Evolutionary conservation across 768 basidiomycete genomes (phyloP), one percentile per base, ranked within the genome.

Genomic region (Suillus tomentosus): DNA sequence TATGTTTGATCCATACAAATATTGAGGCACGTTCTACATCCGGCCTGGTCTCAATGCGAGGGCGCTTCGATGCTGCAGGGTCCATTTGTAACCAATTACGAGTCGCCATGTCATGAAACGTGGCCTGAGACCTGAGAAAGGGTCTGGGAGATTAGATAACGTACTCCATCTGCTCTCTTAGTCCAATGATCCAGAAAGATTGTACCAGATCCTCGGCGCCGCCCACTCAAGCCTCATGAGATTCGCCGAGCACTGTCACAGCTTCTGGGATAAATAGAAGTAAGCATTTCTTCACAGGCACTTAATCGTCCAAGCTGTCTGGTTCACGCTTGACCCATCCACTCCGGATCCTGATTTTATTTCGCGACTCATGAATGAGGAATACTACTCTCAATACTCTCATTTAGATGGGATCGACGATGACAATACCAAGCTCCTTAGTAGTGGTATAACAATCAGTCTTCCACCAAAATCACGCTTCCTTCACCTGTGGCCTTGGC

Each of bases 401-500:
- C 34, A 34, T 54, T 1, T n/a, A 11, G 53, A 54, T n/a, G 34
- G 3, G 11, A 34, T 36, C 31, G 11, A 54, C 53, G 53, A 54
- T n/a, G 34, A 54, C 17, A 11, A 1, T 34, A n/a, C 53, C 19
- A 54, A 54, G 31, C 53, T 54, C 11, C 53, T 54, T 54, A 34
- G 3, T 36, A n/a, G 53, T 13, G 34, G 19, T n/a, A 36, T n/a
- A n/a, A 11, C 34, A 36, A 54, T 5, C 5, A 53, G 19, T 34
- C 31, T 10, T 54, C 19, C 34, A 3, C 34, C 19, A n/a, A n/a
- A 13, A 36, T 36, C 3, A 1, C 53, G 34, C 19, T 54, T 13
- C 11, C 19, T 19, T 54, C 19, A 36, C 34, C 19, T 34, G 6
- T 54, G 53, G 53, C 34, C 34, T 47, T 66, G 67, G 65, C 27